Base-by-base conservation (phyloP, 208 protist species). In the Acanthamoeba polyphaga region DNA sequence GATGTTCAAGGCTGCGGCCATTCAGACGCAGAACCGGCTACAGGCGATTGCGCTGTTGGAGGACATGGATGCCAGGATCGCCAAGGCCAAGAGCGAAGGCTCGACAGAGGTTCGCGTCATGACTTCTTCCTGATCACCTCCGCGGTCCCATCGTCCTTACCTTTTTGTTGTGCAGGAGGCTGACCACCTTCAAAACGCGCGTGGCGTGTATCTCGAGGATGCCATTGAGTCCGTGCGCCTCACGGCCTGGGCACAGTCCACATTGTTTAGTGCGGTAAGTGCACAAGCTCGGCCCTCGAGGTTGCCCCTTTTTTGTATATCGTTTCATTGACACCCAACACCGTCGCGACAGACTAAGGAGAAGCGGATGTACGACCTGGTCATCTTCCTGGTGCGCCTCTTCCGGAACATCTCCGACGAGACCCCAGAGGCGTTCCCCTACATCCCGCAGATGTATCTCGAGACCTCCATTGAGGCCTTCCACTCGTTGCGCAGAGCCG, bases 401-500 rank as follows among this genome's bases (percentile, higher is more conserved):
- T 84, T 84, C 74, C 74, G 22, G 22, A 10, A 53, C 32, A 84
- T 84, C 34, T 17, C 10, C 17, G 43, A 84, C 0, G 74, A 84
- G 82, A 27, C 19, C 0, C 51, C 46, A 6, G 74, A 84, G 38
- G 74, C 38, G 22, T 85, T 94, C 72, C 24, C 92, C 55, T 94
- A 94, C 66, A 62, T 94, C 22, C 92, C 92, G 84, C 60, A 78
- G 43, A 38, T 70, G 38, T 94, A 94, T 24, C 43, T 94, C 13
- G 92, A 94, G 29, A 72, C 84, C 43, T 78, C 60, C 13, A 72
- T 94, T 29, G 92, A 94, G 22, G 62, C 76, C 60, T 94, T 94
- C 49, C 92, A 94, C n/a, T 64, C 68, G 12, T 43, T 94, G 15
- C 51, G 92, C 9, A 43, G 92, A 51, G 92, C 76, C 62, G 68